These are phyloP conservation scores for Beta macrorhiza DNA, from an alignment of 179 eudicot genomes.

Conservation along the genomic window DNA sequence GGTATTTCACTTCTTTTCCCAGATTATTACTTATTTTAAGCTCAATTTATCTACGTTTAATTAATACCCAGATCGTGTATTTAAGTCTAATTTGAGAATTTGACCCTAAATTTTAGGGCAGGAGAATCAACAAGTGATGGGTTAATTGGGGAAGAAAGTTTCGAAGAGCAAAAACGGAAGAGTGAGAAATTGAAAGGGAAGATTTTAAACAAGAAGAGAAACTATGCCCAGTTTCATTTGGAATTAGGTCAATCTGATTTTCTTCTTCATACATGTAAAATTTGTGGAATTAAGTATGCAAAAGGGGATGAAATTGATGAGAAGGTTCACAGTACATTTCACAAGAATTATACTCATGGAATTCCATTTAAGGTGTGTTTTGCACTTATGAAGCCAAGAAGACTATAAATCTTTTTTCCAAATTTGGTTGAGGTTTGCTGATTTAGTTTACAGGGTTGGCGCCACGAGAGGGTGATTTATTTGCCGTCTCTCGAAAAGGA, in stretches of 20 bases:
- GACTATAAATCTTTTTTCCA: background rate
- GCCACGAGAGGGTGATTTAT: slow-evolving; percentile 52
- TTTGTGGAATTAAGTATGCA: slow-evolving; percentile 77
- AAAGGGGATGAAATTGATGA: slow-evolving; percentile 67
- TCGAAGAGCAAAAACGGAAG: slow-evolving; percentile 9
- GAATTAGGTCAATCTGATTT: slow-evolving; percentile 96
- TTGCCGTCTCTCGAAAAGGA: slow-evolving; percentile 40
- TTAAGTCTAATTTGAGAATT: background rate
- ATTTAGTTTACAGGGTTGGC: slow-evolving; percentile 64
- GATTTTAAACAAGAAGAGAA: slow-evolving; percentile 68
- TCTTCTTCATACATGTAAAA: slow-evolving; percentile 59
- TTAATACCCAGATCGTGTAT: background rate
- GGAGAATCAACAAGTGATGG: slow-evolving; percentile 12
- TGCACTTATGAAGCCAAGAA: too few relatives aligned
- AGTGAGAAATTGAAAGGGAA: slow-evolving; percentile 33
- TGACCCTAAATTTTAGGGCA: slow-evolving; percentile 4
- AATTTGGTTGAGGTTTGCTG: slow-evolving; percentile 11
- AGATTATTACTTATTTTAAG: background rate
- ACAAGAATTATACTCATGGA: slow-evolving; percentile 75
- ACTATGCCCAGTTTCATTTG: slow-evolving; percentile 79
- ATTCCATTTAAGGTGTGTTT: slow-evolving; percentile 66
- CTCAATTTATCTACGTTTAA: background rate
- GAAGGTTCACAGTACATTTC: slow-evolving; percentile 61
- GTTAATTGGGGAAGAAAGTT: slow-evolving; percentile 20
- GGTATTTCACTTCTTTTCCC: slow-evolving; percentile 19